Base-by-base conservation (phyloP, 1,284 basidiomycete species). In the Fistulina hepatica region DNA sequence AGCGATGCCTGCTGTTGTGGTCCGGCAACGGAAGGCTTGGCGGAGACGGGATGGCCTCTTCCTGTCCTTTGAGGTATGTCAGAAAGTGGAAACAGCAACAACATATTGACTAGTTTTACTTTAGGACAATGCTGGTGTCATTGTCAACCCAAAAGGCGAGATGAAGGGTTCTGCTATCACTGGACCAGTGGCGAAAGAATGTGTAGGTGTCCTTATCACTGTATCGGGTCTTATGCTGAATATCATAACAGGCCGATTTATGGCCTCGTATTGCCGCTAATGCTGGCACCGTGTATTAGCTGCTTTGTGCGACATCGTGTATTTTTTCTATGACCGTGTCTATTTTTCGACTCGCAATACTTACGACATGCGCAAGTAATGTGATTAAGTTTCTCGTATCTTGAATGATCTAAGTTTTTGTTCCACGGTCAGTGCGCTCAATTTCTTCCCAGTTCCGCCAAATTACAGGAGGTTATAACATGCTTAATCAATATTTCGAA, bases 111-210 rank as follows among this genome's bases (percentile, higher is more conserved):
- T 26, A 5, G 8, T 27, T 7, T 23, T 28, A 12, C 26, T 33
- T 20, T 41, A 82, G 84, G 92, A 94, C 67, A 94, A 94, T 61
- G 92, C 92, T 42, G 92, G 91, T 65, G 91, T 94, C 48, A 93
- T 94, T 49, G 89, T 92, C 57, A 97, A 97, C 76, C 88, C 90
- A 57, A 97, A 97, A 78, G 94, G 95, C 58, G 94, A 99, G 73
- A 98, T 99, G 94, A 99, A 99, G 77, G 94, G 94, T 44, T 92
- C 88, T 42, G 91, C 93, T 53, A 98, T 99, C 65, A 93, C 94
- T 49, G 94, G 94, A 50, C 95, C 94, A 35, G 88, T 93, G 44
- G 90, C 86, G 65, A 94, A 92, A 76, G 89, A 91, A 86, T 92
- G 89, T 59, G 85, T 88, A 57, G 40, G 83, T 78, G 20, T 32